A percentile compares a stretch with the other conserved stretches of the same genome.
Conservation (phyloP, 768 basidiomycete genomes). For the Lepiota venenata region DNA sequence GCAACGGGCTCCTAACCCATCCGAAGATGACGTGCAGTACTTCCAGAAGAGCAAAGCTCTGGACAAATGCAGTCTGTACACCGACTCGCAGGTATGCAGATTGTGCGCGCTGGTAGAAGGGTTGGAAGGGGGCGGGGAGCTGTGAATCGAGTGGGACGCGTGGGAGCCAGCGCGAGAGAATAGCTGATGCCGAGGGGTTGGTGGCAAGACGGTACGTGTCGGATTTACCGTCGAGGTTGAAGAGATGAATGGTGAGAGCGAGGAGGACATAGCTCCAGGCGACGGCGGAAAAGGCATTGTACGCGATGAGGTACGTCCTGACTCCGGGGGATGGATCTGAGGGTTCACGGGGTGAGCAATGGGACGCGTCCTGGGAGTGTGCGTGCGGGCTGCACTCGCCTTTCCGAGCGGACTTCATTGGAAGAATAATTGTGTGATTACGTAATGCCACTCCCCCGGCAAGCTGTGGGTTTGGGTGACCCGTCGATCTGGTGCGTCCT, state of each 20-base stretch:
- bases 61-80: conserved; percentile 61
- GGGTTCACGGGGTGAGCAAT: too few relatives aligned
- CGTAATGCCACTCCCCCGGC: too few relatives aligned
- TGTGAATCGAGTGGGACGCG: conserved; percentile 30
- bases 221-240: conserved; percentile 38
- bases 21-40: conserved; percentile 77
- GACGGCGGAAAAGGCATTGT: conserved; percentile 72
- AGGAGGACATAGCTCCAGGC: conserved; percentile 77
- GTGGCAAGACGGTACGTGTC: conserved; percentile 19
- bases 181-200: conserved; percentile 27
- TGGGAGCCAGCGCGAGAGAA: conserved; percentile 30
- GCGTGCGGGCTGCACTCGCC: neutral
- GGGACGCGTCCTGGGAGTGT: too few relatives aligned
- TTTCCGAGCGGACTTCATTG: neutral
- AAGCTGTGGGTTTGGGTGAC: too few relatives aligned
- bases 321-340: conserved; percentile 24
- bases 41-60: conserved; percentile 83
- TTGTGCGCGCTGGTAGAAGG: conserved; percentile 46
- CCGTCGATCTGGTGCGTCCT: too few relatives aligned
- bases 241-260: conserved; percentile 48
- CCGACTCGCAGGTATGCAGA: conserved; percentile 67
- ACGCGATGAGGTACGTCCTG: conserved; percentile 67
- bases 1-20: conserved; percentile 73
- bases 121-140: conserved; percentile 34
- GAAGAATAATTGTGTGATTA: neutral